Conservation (phyloP, 352 stramenopile species). For the Pythium phragmiticola region DNA sequence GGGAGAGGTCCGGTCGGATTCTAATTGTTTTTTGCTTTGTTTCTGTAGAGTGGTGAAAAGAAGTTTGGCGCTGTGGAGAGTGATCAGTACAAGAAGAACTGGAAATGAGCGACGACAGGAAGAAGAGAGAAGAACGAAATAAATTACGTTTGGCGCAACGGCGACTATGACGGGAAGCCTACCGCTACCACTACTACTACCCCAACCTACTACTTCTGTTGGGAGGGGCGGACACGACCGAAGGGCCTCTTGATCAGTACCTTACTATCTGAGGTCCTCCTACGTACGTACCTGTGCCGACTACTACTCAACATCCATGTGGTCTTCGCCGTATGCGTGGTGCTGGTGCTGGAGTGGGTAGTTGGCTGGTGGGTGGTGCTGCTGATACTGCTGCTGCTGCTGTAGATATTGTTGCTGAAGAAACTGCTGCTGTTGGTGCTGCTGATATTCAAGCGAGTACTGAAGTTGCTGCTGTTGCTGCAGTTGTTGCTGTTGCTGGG, state of each 20-base stretch:
- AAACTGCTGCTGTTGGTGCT: slow-evolving; percentile 17
- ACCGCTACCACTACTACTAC: not conserved
- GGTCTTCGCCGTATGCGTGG: slow-evolving; percentile 11
- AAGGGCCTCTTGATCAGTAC: not conserved
- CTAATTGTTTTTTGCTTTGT: slow-evolving; percentile 14
- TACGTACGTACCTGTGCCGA: slow-evolving; percentile 17
- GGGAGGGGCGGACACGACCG: not conserved
- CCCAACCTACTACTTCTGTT: no score
- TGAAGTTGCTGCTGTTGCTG: slow-evolving; percentile 10
- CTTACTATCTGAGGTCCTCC: no score
- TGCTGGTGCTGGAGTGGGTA: slow-evolving; percentile 1
- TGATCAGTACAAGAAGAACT: slow-evolving; percentile 76
- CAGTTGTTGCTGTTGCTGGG: slow-evolving; percentile 38
- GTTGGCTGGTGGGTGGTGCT: no score
- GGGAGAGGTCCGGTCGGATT: not conserved
- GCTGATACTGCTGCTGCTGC: no score
- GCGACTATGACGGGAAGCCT: not conserved
- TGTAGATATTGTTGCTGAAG: slow-evolving; percentile 6
- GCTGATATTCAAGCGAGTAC: slow-evolving; percentile 16
- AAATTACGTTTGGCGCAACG: slow-evolving; percentile 20
- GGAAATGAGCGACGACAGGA: slow-evolving; percentile 50
- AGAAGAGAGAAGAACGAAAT: slow-evolving; percentile 14
- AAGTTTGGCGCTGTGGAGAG: slow-evolving; percentile 67
- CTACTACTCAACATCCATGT: slow-evolving; percentile 26
- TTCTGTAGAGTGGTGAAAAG: slow-evolving; percentile 40